Evolutionary conservation across 179 eudicot genomes (phyloP).

Genomic region (Monotropa hypopitys): DNA sequence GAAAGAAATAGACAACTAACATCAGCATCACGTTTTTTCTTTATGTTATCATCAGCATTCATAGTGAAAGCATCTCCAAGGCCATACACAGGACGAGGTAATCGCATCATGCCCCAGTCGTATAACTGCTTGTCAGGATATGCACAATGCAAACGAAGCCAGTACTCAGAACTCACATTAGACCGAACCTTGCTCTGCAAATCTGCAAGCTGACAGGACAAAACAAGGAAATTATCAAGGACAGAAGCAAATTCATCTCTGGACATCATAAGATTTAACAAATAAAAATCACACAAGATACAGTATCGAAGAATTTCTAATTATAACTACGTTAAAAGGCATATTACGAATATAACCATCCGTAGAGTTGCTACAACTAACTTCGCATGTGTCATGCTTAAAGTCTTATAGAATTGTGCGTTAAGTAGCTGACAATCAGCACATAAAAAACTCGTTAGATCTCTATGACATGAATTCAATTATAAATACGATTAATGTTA

Average conservation of each 20-base stretch:
- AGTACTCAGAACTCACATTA: conserved; percentile 78
- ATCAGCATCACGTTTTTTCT: conserved; percentile 94
- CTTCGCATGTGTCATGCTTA: too few species aligned
- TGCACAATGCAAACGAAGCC: conserved; percentile 71
- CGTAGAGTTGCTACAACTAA: not conserved
- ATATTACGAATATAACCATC: not conserved
- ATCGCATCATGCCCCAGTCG: conserved; percentile 95
- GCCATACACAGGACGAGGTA: conserved; percentile 69
- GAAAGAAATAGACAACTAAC: conserved; percentile 18
- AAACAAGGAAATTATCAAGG: conserved; percentile 7
- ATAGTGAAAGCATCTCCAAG: conserved; percentile 76
- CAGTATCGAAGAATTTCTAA: not conserved
- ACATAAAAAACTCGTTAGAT: too few species aligned
- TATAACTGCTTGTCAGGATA: conserved; percentile 72
- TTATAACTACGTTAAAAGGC: not conserved
- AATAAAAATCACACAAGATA: not conserved
- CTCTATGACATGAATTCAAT: too few species aligned
- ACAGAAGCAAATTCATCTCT: not conserved
- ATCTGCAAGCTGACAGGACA: conserved; percentile 52
- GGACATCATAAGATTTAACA: not conserved
- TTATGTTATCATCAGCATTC: conserved; percentile 70
- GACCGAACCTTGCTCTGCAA: conserved; percentile 76
- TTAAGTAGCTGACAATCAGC: too few species aligned
- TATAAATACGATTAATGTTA: too few species aligned
- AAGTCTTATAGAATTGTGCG: too few species aligned